phyloP scores from a whole-genome alignment of 2,329 filamentous ascomycete species.

The Amphichorda felina region DNA sequence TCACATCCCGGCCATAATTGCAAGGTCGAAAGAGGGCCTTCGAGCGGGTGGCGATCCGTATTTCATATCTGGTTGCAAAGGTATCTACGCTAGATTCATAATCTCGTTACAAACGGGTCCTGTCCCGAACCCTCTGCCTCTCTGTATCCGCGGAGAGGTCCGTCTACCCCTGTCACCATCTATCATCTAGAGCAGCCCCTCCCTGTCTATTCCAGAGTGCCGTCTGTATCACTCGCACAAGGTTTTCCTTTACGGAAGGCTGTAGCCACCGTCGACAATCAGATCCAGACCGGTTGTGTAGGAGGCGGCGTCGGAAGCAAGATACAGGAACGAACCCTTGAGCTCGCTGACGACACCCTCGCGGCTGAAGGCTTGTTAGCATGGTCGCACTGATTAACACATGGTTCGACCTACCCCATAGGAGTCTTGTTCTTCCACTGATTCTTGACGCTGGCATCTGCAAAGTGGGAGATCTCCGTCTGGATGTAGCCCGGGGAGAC shows the following conservation, averaged over 20 bases:
- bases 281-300: conserved; percentile 71
- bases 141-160: neutral
- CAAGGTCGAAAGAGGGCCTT: no score
- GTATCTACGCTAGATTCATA: no score
- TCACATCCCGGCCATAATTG: no score
- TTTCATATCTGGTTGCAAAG: no score
- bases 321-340: conserved; percentile 72
- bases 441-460: conserved; percentile 52
- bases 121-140: neutral
- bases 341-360: conserved; percentile 64
- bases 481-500: conserved; percentile 67
- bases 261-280: conserved; percentile 66
- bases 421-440: conserved; percentile 71
- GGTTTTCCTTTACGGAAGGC: conserved; percentile 35
- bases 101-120: no score
- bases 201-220: no score
- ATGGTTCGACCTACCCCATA: conserved; percentile 43
- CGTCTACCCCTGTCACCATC: neutral
- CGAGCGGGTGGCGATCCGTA: no score
- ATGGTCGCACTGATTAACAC: neutral
- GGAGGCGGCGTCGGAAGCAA: conserved; percentile 70
- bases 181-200: no score
- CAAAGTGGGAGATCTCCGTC: conserved; percentile 60
- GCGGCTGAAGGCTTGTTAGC: conserved; percentile 28
- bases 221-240: no score